phyloP scores from a whole-genome alignment of 345 rosid species.

The Gossypium thurberi region DNA sequence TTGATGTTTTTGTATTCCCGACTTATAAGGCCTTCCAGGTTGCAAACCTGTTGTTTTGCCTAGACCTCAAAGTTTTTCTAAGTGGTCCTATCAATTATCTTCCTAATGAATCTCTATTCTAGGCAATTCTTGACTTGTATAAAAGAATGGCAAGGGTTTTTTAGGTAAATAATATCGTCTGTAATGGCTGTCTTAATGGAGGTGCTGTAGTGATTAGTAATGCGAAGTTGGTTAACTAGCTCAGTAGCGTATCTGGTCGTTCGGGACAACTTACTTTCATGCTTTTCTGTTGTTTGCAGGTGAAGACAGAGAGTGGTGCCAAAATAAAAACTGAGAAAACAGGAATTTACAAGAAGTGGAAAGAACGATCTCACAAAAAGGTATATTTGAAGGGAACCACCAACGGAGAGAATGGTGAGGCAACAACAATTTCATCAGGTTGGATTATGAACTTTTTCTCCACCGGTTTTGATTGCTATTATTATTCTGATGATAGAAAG shows the following conservation, averaged over 20 bases:
- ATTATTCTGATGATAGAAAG: neutral
- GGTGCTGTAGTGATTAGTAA: neutral
- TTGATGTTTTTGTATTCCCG: neutral
- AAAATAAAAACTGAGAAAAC: constrained; percentile 60
- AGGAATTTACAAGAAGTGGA: constrained; percentile 94
- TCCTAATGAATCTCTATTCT: neutral
- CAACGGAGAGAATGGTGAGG: constrained; percentile 40
- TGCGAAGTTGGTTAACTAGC: neutral
- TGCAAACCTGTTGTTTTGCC: neutral
- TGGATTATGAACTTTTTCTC: neutral
- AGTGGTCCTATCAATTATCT: neutral
- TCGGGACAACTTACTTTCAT: neutral
- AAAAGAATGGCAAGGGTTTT: neutral
- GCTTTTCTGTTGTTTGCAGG: constrained; percentile 28
- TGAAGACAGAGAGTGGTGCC: constrained; percentile 90
- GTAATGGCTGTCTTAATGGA: neutral
- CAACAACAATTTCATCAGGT: constrained; percentile 44
- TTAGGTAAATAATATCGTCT: neutral
- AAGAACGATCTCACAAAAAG: constrained; percentile 57
- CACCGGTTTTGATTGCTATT: neutral
- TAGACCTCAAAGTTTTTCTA: neutral
- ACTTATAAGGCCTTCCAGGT: neutral
- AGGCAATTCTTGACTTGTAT: neutral
- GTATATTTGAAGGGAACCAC: constrained; percentile 43
- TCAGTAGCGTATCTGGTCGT: neutral